Evolutionary conservation across 2,329 filamentous ascomycete species (phyloP).

Genomic region (Xylogone sp.): DNA sequence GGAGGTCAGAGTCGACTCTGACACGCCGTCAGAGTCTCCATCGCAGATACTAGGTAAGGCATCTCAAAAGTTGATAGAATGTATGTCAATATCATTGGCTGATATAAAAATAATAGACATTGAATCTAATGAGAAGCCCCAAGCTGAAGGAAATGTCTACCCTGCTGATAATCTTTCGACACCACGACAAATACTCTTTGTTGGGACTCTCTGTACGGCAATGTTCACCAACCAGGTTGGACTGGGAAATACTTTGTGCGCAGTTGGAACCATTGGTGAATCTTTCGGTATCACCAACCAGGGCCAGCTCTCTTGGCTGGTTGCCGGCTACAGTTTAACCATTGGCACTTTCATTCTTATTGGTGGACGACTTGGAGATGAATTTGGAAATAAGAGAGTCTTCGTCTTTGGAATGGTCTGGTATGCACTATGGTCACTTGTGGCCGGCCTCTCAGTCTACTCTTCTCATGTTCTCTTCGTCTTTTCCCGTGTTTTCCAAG

Average conservation of each 20-base stretch:
- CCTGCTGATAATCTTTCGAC: constrained; percentile 4
- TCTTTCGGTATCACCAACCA: constrained; percentile 40
- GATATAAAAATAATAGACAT: background rate
- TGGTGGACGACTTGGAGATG: constrained; percentile 52
- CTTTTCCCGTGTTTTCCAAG: constrained; percentile 48
- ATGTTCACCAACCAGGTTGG: constrained; percentile 31
- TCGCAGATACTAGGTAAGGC: no score
- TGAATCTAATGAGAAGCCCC: constrained; percentile 1
- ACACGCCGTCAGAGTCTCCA: no score
- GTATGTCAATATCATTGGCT: constrained; percentile 1
- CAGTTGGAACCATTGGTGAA: constrained; percentile 40
- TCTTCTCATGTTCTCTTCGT: constrained; percentile 33
- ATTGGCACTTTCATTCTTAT: constrained; percentile 55
- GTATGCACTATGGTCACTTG: constrained; percentile 12
- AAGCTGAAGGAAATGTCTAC: constrained; percentile 3
- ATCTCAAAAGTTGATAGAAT: no score
- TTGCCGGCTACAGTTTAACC: constrained; percentile 53
- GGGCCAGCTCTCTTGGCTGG: constrained; percentile 49
- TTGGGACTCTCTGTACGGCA: constrained; percentile 6
- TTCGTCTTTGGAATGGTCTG: constrained; percentile 43
- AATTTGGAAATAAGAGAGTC: constrained; percentile 53
- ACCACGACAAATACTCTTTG: constrained; percentile 5
- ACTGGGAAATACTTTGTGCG: constrained; percentile 41
- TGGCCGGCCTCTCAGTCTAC: constrained; percentile 17
- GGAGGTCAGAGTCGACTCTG: no score